Evolutionary conservation across 345 rosid genomes (phyloP).

Genomic region (Salix koriyanagi): DNA sequence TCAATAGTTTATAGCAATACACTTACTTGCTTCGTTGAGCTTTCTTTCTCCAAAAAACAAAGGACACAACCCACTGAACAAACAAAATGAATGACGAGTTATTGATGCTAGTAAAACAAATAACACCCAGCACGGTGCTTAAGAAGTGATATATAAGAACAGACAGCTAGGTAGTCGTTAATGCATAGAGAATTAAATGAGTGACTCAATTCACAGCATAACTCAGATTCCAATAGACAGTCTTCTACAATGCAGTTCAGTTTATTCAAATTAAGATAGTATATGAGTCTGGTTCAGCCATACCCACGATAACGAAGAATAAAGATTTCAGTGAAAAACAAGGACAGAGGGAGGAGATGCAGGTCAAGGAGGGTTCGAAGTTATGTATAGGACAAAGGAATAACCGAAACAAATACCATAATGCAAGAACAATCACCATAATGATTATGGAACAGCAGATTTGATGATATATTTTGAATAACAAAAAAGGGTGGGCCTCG

Average conservation of each 20-base stretch:
- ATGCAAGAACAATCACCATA: neutral
- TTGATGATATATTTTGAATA: neutral
- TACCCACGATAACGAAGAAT: neutral
- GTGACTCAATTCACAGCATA: neutral
- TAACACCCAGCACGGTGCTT: constrained; percentile 1
- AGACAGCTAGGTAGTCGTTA: neutral
- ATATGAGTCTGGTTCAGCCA: neutral
- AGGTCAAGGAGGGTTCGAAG: neutral
- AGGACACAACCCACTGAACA: constrained; percentile 72
- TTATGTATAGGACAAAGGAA: neutral
- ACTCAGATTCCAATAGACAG: neutral
- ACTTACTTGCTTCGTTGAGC: constrained; percentile 90
- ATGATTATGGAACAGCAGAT: neutral
- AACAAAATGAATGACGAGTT: constrained; percentile 2
- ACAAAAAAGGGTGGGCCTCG: neutral
- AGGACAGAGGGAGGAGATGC: neutral
- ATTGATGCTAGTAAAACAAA: constrained; percentile 6
- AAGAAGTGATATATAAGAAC: neutral
- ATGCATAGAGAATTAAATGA: neutral
- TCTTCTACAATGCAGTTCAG: neutral
- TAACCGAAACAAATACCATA: neutral
- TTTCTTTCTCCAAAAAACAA: constrained; percentile 78
- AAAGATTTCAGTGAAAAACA: neutral
- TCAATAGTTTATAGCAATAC: neutral
- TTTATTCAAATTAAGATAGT: neutral